phyloP scores from a whole-genome alignment of 176 grass and related monocot genomes.

The Luzula sylvatica region DNA sequence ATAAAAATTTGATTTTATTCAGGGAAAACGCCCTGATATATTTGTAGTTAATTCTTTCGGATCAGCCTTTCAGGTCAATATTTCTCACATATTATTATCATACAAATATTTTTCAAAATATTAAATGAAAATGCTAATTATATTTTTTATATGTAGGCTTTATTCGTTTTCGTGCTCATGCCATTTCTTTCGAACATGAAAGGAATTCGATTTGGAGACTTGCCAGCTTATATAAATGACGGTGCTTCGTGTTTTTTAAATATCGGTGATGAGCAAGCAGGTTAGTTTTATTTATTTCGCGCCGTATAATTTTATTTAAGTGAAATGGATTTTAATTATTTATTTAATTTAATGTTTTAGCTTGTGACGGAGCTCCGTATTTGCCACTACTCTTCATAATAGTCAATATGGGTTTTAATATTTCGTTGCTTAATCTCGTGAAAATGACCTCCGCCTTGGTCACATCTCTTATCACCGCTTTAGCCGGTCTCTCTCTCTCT shows the following conservation, averaged over 20 bases:
- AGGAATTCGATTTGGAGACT: slow-evolving; percentile 82
- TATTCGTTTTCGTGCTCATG: slow-evolving; percentile 87
- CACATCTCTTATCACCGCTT: slow-evolving; percentile 69
- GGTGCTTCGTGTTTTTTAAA: slow-evolving; percentile 88
- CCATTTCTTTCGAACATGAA: slow-evolving; percentile 77
- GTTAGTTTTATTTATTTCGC: slow-evolving; percentile 34
- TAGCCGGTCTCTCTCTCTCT: slow-evolving; percentile 41
- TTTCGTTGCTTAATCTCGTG: slow-evolving; percentile 83
- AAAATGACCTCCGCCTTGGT: slow-evolving; percentile 92
- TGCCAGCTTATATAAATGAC: slow-evolving; percentile 64
- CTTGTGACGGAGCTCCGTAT: slow-evolving; percentile 78
- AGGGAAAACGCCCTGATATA: slow-evolving; percentile 77
- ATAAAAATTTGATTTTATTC: slow-evolving; percentile 22
- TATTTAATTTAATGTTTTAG: slow-evolving; percentile 25
- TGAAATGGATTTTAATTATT: not conserved
- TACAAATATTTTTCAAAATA: slow-evolving; percentile 1
- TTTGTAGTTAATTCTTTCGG: slow-evolving; percentile 98
- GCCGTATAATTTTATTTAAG: not conserved
- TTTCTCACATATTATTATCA: not conserved
- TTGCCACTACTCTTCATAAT: slow-evolving; percentile 69
- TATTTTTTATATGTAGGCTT: slow-evolving; percentile 41
- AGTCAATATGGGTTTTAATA: slow-evolving; percentile 85
- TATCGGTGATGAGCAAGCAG: slow-evolving; percentile 42
- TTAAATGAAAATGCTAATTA: not conserved
- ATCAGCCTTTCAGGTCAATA: slow-evolving; percentile 86